These are phyloP conservation scores for Herpetospermum pedunculosum DNA, from an alignment of 306 rosid genomes.

Conservation along the genomic window DNA sequence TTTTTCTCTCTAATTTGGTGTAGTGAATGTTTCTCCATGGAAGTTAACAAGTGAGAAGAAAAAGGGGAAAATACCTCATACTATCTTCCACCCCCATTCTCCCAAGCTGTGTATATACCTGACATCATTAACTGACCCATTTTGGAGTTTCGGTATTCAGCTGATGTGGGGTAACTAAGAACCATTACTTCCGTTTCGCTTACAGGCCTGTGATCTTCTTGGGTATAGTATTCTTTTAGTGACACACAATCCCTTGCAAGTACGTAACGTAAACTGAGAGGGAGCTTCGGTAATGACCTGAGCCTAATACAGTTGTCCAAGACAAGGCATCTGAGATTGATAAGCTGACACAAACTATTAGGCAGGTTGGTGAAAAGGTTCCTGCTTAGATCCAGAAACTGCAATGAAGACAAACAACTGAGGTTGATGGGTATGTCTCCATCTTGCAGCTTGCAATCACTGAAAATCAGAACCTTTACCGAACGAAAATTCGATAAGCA, in stretches of 20 bases:
- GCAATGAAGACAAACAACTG: slow-evolving; percentile 10
- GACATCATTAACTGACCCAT: neutral
- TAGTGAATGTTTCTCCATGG: neutral
- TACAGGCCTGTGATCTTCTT: neutral
- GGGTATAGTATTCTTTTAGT: neutral
- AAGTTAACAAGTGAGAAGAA: neutral
- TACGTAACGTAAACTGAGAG: neutral
- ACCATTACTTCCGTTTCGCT: neutral
- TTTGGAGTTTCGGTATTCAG: neutral
- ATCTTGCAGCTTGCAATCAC: slow-evolving; percentile 13
- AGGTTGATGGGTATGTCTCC: slow-evolving; percentile 12
- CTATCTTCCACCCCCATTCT: neutral
- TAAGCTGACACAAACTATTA: neutral
- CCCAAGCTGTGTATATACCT: neutral
- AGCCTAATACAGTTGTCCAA: slow-evolving; percentile 8
- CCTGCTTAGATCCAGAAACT: slow-evolving; percentile 10
- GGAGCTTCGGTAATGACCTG: slow-evolving; percentile 11
- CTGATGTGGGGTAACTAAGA: neutral
- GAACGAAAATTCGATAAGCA: neutral
- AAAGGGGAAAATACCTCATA: neutral
- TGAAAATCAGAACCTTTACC: neutral
- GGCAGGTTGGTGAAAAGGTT: slow-evolving; percentile 11
- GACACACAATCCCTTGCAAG: neutral
- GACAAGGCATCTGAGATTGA: slow-evolving; percentile 1
- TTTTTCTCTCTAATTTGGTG: neutral